Evolutionary conservation across 495 filamentous ascomycete species (phyloP), one percentile per base, ranked within the genome.

Genomic region (Pyrenula aspistea): DNA sequence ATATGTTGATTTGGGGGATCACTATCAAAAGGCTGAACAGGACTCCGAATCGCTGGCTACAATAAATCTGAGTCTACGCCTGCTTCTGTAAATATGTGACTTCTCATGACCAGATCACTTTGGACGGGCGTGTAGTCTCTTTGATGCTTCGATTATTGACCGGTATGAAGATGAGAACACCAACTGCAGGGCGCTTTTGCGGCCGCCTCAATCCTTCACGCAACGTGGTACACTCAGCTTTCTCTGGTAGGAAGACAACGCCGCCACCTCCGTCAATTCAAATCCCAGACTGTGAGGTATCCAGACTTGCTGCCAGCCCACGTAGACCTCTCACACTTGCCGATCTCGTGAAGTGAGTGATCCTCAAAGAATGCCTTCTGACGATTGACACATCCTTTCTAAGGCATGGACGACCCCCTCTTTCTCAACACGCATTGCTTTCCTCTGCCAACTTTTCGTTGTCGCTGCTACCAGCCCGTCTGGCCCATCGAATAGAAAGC

Each of bases 381-480:
- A 58, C 48, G 53, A 54, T 49, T 0, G 24, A 63, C 59, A 2
- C 56, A 31, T 49, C 56, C 50, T 22, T 56, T 22, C 42, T 10
- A 58, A 94, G 89, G 71, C 87, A 94, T 71, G 93, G 93, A 50
- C 89, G 88, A 2, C 92, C 93, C 31, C 93, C 93, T 0, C 80
- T 98, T 55, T 86, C 86, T 1, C 80, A 82, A 48, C 75, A 86
- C 24, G 84, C 87, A 2, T 82, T 98, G 31, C 82, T 95, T 59
- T 80, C 83, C 48, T 95, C 89, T 2, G 93, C 93, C 53, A 95
- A 96, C 69, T 96, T 95, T 75, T 93, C 93, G 25, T 86, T 96
- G 53, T 89, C 87, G 49, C 83, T 96, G 42, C 84, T 96, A 25
- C 93, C 93, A 15, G 85, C 91, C 56, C 88, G 93, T n/a, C 82